phyloP scores from a whole-genome alignment of 495 filamentous ascomycete genomes.

The Penicillium waksmanii region DNA sequence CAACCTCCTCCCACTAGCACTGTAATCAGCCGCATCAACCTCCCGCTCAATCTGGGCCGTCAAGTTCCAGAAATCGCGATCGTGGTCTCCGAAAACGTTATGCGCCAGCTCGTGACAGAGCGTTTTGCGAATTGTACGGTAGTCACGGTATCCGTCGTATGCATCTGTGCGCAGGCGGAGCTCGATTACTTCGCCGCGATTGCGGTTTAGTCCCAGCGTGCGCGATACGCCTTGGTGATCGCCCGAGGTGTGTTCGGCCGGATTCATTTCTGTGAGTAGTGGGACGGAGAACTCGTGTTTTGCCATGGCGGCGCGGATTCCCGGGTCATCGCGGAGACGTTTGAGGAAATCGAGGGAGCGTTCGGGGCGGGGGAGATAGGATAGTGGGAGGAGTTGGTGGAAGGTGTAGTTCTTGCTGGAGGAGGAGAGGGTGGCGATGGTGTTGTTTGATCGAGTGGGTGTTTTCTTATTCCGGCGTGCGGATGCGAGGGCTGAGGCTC shows the following conservation, averaged over 20 bases:
- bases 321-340: slow-evolving; percentile 78
- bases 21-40: slow-evolving; percentile 80
- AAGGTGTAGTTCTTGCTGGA: slow-evolving; percentile 75
- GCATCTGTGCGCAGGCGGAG: slow-evolving; percentile 87
- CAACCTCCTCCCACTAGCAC: slow-evolving; percentile 63
- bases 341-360: slow-evolving; percentile 73
- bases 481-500: slow-evolving; percentile 39
- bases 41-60: slow-evolving; percentile 84
- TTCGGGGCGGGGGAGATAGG: slow-evolving; percentile 75
- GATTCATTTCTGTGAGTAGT: slow-evolving; percentile 94
- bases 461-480: slow-evolving; percentile 5
- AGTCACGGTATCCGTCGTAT: slow-evolving; percentile 92
- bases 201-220: slow-evolving; percentile 86
- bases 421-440: slow-evolving; percentile 44
- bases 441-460: neutral
- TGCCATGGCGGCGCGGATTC: slow-evolving; percentile 80
- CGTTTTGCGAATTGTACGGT: slow-evolving; percentile 85
- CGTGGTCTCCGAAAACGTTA: slow-evolving; percentile 83
- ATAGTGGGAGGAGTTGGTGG: slow-evolving; percentile 71
- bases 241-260: slow-evolving; percentile 76
- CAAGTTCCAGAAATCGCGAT: slow-evolving; percentile 85
- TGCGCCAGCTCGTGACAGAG: slow-evolving; percentile 95
- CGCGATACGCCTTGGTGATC: slow-evolving; percentile 56
- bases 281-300: slow-evolving; percentile 85
- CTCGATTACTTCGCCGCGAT: slow-evolving; percentile 89